phyloP scores from a whole-genome alignment of 345 rosid genomes.

The Brassica napus region DNA sequence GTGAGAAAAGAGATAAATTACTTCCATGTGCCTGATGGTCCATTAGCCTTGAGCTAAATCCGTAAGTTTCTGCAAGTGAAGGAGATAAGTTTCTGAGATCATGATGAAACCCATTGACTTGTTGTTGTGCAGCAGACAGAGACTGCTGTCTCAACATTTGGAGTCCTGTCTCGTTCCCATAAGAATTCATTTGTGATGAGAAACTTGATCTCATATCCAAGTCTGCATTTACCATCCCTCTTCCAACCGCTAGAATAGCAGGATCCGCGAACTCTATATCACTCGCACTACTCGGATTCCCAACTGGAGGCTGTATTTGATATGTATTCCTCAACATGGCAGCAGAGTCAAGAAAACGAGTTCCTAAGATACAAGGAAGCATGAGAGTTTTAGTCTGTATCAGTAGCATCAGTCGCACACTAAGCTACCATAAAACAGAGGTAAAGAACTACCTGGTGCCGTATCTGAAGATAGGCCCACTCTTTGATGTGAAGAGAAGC shows the following conservation, averaged over 20 bases:
- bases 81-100: conserved; percentile 59
- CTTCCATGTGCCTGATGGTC: conserved; percentile 57
- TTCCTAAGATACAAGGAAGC: conserved; percentile 45
- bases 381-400: conserved; percentile 7
- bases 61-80: conserved; percentile 56
- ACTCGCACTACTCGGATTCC: conserved; percentile 46
- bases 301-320: conserved; percentile 42
- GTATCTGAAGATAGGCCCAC: conserved; percentile 56
- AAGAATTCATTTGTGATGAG: conserved; percentile 50
- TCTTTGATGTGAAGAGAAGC: conserved; percentile 80
- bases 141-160: conserved; percentile 76
- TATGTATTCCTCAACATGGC: conserved; percentile 62
- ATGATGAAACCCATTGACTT: conserved; percentile 46
- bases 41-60: conserved; percentile 62
- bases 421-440: neutral
- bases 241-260: conserved; percentile 95
- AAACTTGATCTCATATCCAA: conserved; percentile 61
- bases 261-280: conserved; percentile 93
- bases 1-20: conserved; percentile 53
- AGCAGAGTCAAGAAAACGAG: conserved; percentile 51
- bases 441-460: conserved; percentile 47
- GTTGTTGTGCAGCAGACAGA: conserved; percentile 41
- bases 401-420: conserved; percentile 7
- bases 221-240: conserved; percentile 59
- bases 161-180: conserved; percentile 65